Percentiles rank a stretch among this genome's conserved stretches.
Evolutionary conservation across 495 filamentous ascomycete species (phyloP).

Genomic region (Talaromyces proteolyticus): DNA sequence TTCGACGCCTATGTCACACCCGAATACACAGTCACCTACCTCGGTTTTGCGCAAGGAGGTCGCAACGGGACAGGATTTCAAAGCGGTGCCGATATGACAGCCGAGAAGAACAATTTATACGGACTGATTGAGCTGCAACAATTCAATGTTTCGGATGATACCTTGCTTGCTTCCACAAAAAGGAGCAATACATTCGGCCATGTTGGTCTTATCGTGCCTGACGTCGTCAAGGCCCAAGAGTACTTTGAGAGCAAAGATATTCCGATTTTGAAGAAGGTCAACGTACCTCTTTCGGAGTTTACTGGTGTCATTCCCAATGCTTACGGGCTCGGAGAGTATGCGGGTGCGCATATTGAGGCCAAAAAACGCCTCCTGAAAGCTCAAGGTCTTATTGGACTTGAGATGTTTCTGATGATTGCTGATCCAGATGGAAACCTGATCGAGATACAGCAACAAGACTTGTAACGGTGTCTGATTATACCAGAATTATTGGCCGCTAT

Average conservation of each 20-base stretch:
- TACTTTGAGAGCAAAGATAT: constrained; percentile 13
- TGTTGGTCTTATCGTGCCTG: constrained; percentile 22
- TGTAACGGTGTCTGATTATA: too few species aligned
- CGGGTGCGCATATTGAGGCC: constrained; percentile 4
- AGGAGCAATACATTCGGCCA: constrained; percentile 18
- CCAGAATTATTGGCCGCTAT: too few species aligned
- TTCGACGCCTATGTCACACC: constrained; percentile 20
- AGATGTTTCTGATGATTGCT: constrained; percentile 14
- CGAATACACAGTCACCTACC: constrained; percentile 20
- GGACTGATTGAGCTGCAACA: constrained; percentile 25
- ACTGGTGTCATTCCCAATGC: constrained; percentile 9
- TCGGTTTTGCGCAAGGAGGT: constrained; percentile 23
- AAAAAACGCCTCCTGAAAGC: constrained; percentile 6
- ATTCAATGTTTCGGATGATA: constrained; percentile 12
- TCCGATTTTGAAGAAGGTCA: constrained; percentile 17
- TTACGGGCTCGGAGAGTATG: constrained; percentile 8
- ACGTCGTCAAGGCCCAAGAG: constrained; percentile 14
- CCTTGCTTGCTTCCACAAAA: constrained; percentile 7
- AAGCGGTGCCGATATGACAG: constrained; percentile 17
- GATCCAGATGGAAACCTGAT: constrained; percentile 27
- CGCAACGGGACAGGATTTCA: constrained; percentile 29
- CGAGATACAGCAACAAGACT: constrained; percentile 16
- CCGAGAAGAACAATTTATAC: constrained; percentile 22
- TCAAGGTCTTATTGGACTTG: constrained; percentile 11
- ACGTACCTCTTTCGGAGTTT: constrained; percentile 8